These are phyloP conservation scores for Tuber aestivum DNA, from an alignment of 495 filamentous ascomycete genomes.

Conservation along the genomic window DNA sequence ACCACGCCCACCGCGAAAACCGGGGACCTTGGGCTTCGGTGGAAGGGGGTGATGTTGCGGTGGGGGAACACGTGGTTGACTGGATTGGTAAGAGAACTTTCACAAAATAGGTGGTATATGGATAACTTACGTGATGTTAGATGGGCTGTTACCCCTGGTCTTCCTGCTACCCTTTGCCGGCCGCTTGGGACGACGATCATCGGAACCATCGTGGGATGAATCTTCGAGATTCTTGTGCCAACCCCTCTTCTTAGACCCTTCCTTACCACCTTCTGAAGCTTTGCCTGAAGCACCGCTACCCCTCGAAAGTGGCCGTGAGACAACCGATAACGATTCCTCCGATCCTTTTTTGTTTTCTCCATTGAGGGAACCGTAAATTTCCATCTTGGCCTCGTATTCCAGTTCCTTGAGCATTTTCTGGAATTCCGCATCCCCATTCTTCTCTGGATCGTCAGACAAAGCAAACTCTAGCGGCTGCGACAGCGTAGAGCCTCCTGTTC, in stretches of 20 bases:
- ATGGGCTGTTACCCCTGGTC: background rate
- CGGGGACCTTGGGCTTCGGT: background rate
- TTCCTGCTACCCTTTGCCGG: background rate
- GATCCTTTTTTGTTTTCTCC: background rate
- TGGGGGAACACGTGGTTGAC: background rate
- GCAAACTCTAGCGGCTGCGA: slow-evolving; percentile 26
- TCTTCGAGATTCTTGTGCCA: slow-evolving; percentile 4
- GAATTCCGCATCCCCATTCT: slow-evolving; percentile 25
- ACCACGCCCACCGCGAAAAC: background rate
- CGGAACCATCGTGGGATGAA: background rate
- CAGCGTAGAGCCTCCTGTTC: slow-evolving; percentile 36
- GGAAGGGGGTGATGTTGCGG: background rate
- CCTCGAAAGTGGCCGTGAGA: background rate
- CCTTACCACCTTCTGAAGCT: background rate
- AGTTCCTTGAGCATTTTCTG: slow-evolving; percentile 2
- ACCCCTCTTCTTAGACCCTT: background rate
- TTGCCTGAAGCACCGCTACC: background rate
- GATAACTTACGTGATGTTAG: background rate
- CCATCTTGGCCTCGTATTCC: background rate
- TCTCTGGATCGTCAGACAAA: slow-evolving; percentile 20
- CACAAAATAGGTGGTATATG: background rate
- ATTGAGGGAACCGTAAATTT: background rate
- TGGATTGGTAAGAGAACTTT: background rate
- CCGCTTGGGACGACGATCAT: background rate
- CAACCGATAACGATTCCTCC: background rate